Conservation (phyloP, 1,139 yeast species). For the Scheffersomyces parashehatae region DNA sequence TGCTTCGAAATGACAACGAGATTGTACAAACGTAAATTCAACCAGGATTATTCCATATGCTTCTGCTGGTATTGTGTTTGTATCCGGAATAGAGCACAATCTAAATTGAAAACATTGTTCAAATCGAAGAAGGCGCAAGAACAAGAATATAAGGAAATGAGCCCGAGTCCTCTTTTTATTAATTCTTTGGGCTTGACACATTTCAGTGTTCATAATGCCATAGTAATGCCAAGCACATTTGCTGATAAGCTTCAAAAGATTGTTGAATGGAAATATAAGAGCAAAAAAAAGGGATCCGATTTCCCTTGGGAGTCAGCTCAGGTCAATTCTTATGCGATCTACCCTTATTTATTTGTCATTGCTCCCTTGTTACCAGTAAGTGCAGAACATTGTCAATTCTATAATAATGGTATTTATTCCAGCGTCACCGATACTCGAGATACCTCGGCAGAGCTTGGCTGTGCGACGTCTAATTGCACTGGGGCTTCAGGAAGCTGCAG, state of each 20-base stretch:
- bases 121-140: background rate
- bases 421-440: slow-evolving; percentile 10
- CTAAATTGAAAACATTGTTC: slow-evolving; percentile 8
- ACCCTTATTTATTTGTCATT: slow-evolving; percentile 10
- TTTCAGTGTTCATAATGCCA: slow-evolving; percentile 18
- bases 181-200: slow-evolving; percentile 14
- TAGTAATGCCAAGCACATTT: slow-evolving; percentile 8
- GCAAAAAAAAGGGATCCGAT: background rate
- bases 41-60: slow-evolving; percentile 27
- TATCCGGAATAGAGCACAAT: slow-evolving; percentile 4
- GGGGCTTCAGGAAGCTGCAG: background rate
- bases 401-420: slow-evolving; percentile 11
- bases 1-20: slow-evolving; percentile 22
- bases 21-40: slow-evolving; percentile 17
- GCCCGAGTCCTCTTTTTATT: slow-evolving; percentile 3
- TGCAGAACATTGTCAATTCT: slow-evolving; percentile 6
- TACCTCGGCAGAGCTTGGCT: background rate
- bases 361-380: slow-evolving; percentile 11
- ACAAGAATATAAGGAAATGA: background rate
- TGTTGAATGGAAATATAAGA: background rate
- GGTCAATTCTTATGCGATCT: background rate
- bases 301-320: slow-evolving; percentile 8
- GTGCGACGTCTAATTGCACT: slow-evolving; percentile 1
- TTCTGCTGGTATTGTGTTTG: slow-evolving; percentile 27
- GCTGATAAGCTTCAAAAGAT: background rate